Evolutionary conservation across 345 rosid genomes (phyloP), one percentile per base, ranked within the genome.

Genomic region (Anacardium occidentale): DNA sequence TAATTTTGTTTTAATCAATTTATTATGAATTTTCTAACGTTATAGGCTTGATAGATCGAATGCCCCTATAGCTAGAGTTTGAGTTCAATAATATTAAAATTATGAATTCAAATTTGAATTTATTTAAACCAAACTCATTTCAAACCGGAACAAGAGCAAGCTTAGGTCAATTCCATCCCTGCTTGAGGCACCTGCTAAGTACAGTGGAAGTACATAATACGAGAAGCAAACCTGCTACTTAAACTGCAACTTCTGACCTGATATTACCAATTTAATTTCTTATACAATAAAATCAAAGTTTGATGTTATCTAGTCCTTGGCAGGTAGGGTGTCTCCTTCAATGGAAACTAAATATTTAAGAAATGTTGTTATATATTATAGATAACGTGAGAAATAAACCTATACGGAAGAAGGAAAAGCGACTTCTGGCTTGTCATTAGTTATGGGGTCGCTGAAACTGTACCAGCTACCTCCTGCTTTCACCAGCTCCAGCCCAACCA

Each of bases 401-500:
- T 18, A 22, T 12, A 73, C 51, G 20, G 68, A 76, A 13, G 50
- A 87, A 87, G 91, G 83, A 86, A 92, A 87, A 90, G 83, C 82
- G 98, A 92, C 98, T 53, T 81, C 56, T 80, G 81, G 87, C 77
- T 81, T 86, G 97, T 78, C 79, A 85, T 89, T 82, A 79, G 94
- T 86, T 92, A 88, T 74, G 42, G 74, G 70, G 97, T 90, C 91
- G 78, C 87, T 82, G 51, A 67, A 79, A 57, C 64, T 68, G 66
- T 76, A 57, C 66, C 78, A 69, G 5, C 75, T 79, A 57, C 76
- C 75, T n/a, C 53, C 63, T 44, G 72, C 70, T 67, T 68, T 71
- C 82, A 75, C 86, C 88, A 73, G 74, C 82, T 82, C 78, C 79
- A 15, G 40, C 44, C 82, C 81, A 76, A 70, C 84, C 63, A 78